Percentiles rank a stretch among this genome's conserved stretches.
Evolutionary conservation across 768 basidiomycete species (phyloP).

Genomic region (Lyophyllum semitale): DNA sequence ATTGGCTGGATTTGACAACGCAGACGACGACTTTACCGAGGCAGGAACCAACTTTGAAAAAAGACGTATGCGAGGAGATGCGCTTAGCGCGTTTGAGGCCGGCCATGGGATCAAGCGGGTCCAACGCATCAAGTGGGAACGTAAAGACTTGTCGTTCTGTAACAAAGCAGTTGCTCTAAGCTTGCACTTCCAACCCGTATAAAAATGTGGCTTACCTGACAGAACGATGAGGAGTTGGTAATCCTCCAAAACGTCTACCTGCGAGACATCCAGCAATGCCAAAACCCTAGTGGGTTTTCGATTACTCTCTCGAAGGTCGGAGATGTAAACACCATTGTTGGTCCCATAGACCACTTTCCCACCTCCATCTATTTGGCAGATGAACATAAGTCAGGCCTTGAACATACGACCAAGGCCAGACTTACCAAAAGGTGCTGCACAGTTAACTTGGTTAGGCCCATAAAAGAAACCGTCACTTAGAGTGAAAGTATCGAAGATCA

Average conservation of each 20-base stretch:
- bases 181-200: neutral
- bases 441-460: slow-evolving; percentile 86
- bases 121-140: slow-evolving; percentile 91
- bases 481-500: slow-evolving; percentile 82
- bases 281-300: slow-evolving; percentile 90
- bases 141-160: slow-evolving; percentile 94
- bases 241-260: slow-evolving; percentile 95
- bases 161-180: slow-evolving; percentile 2
- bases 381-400: slow-evolving; percentile 4
- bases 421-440: slow-evolving; percentile 87
- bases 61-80: slow-evolving; percentile 93
- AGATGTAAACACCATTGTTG: slow-evolving; percentile 94
- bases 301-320: slow-evolving; percentile 75
- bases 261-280: slow-evolving; percentile 84
- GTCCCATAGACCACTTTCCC: slow-evolving; percentile 93
- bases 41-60: slow-evolving; percentile 96
- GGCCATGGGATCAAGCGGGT: slow-evolving; percentile 85
- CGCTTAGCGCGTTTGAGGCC: slow-evolving; percentile 93
- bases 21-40: slow-evolving; percentile 91
- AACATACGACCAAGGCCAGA: slow-evolving; percentile 23
- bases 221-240: slow-evolving; percentile 96
- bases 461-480: slow-evolving; percentile 89
- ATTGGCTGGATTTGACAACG: slow-evolving; percentile 95
- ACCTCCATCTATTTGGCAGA: slow-evolving; percentile 61
- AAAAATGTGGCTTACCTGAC: slow-evolving; percentile 61